These are phyloP conservation scores for Hypoxylon lenormandii DNA, from an alignment of 495 filamentous ascomycete genomes.

Conservation along the genomic window DNA sequence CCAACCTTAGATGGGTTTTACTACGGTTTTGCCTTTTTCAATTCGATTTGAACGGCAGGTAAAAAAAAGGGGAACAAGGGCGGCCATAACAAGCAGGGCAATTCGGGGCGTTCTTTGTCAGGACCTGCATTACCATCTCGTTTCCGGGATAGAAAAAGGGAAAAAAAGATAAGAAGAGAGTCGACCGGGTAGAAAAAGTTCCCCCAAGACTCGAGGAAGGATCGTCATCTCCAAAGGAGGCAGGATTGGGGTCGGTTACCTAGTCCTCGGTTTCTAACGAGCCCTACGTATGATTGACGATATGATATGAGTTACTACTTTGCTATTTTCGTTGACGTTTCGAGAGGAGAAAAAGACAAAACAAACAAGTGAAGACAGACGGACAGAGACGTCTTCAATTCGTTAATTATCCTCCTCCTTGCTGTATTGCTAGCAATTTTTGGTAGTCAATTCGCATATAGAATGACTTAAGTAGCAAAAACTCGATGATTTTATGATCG, in stretches of 20 bases:
- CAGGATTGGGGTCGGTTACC: slow-evolving; percentile 27
- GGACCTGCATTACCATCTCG: slow-evolving; percentile 18
- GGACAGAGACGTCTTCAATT: no score
- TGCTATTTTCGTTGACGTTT: background rate
- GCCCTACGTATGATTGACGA: slow-evolving; percentile 50
- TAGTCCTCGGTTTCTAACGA: slow-evolving; percentile 47
- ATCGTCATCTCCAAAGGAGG: slow-evolving; percentile 35
- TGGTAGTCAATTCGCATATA: no score
- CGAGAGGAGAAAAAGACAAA: no score
- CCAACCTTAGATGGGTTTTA: slow-evolving; percentile 7
- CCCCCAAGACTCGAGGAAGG: slow-evolving; percentile 21
- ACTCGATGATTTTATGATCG: no score
- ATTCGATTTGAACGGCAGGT: slow-evolving; percentile 28
- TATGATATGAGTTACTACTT: slow-evolving; percentile 45
- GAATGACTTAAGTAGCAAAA: no score
- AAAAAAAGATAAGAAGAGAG: background rate
- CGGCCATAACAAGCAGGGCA: slow-evolving; percentile 29
- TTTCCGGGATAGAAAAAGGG: slow-evolving; percentile 41
- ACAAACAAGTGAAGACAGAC: no score
- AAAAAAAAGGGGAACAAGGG: slow-evolving; percentile 29
- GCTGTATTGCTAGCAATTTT: no score
- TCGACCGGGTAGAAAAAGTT: no score
- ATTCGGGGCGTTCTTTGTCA: slow-evolving; percentile 24
- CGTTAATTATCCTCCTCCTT: no score
- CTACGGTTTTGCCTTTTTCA: slow-evolving; percentile 15